Percentiles rank a stretch among this genome's conserved stretches.
Conservation (phyloP, 305 asterid species). For the Nicotiana rustica region DNA sequence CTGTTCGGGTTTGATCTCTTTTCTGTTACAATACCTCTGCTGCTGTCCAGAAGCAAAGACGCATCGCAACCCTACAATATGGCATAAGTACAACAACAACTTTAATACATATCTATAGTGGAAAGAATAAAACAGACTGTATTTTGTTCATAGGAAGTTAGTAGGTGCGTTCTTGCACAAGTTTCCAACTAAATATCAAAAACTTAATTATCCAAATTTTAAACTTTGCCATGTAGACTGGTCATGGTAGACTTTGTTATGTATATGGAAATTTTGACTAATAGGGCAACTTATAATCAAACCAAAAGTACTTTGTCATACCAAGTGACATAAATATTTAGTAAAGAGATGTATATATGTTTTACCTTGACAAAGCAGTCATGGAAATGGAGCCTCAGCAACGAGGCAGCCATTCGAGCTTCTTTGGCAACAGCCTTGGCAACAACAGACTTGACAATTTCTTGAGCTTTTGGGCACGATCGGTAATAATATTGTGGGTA, state of each 20-base stretch:
- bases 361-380: constrained; percentile 94
- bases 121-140: not conserved
- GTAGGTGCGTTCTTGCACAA: not conserved
- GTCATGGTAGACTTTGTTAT: not conserved
- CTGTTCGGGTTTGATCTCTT: constrained; percentile 58
- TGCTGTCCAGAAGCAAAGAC: constrained; percentile 61
- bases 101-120: not conserved
- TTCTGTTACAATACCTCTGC: constrained; percentile 49
- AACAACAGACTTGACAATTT: constrained; percentile 67
- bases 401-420: constrained; percentile 95
- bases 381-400: constrained; percentile 85
- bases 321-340: not conserved
- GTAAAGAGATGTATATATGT: not conserved
- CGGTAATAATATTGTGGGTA: constrained; percentile 80
- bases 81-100: not conserved
- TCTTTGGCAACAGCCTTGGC: constrained; percentile 81
- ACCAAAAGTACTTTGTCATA: not conserved
- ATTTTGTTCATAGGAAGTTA: constrained; percentile 1
- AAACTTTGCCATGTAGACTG: not conserved
- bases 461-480: constrained; percentile 73
- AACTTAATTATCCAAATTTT: not conserved
- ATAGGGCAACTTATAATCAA: not conserved
- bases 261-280: not conserved
- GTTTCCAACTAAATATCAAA: not conserved
- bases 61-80: constrained; percentile 58